Evolutionary conservation across 768 basidiomycete species (phyloP), one percentile per base, ranked within the genome.

Genomic region (Boletus insuetus): DNA sequence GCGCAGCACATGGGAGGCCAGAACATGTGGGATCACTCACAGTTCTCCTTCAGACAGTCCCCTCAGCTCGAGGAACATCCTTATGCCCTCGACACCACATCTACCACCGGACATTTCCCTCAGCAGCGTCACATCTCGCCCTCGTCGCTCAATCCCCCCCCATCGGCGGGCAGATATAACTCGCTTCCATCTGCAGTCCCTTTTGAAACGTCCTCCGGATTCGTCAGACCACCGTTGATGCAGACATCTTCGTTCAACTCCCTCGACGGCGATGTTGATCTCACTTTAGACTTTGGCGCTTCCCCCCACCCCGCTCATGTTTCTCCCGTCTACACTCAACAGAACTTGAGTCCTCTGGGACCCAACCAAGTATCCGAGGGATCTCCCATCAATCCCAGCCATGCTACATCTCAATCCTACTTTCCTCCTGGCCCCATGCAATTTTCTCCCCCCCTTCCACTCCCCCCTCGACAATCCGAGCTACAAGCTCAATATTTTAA

Each of bases 61-160:
- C 58, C 64, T 10, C 65, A 71, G 24, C 71, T 73, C 44, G 69
- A 73, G 22, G 69, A 73, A 22, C 54, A 55, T 3, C 43, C 60
- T 1, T 65, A 60, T 48, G 16, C 65, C 19, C 37, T 71, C 16
- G 57, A 69, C 4, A 1, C 57, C 26, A 32, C 58, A 3, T 13
- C 53, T 7, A 29, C 16, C 31, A 12, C 44, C 29, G 61, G 26
- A n/a, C 49, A 9, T 9, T 48, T 49, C 11, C 35, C 47, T 11
- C 71, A 61, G 5, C 64, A 59, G 16, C 53, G 16, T 16, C 65
- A 53, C 22, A 26, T 52, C 3, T 26, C 53, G 1, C 51, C 58
- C 6, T 35, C 49, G 4, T 46, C 59, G 6, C 48, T 45, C 6
- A 56, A 50, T 37, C 22, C 14, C 7, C 44, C 58, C 26, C 11